Evolutionary conservation across 208 protist genomes (phyloP).

Genomic region (Wallacemonas collosoma): DNA sequence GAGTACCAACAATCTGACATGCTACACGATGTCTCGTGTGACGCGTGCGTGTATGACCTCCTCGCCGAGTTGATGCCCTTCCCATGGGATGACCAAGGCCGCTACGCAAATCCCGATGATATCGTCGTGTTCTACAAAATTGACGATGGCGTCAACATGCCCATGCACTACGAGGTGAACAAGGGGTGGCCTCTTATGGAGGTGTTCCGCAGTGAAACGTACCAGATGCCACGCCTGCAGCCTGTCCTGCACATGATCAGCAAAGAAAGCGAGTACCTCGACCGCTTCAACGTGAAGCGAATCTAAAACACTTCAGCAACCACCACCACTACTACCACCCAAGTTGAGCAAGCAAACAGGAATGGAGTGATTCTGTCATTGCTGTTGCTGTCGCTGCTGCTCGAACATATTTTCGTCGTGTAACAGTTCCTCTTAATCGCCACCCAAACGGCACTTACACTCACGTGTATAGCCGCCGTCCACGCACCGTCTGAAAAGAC

Average conservation of each 20-base stretch:
- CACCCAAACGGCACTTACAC: too few relatives aligned
- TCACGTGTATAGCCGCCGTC: too few relatives aligned
- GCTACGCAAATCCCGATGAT: conserved; percentile 56
- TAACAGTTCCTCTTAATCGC: too few relatives aligned
- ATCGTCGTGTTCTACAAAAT: conserved; percentile 86
- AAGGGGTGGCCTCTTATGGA: conserved; percentile 70
- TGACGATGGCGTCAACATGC: conserved; percentile 82
- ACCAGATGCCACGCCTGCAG: conserved; percentile 74
- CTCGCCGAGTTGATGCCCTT: conserved; percentile 86
- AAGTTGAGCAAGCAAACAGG: too few relatives aligned
- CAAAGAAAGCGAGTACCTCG: conserved; percentile 61
- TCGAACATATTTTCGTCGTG: too few relatives aligned
- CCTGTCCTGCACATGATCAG: conserved; percentile 79
- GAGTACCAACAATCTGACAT: conserved; percentile 93
- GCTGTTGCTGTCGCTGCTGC: too few relatives aligned
- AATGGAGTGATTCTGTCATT: too few relatives aligned
- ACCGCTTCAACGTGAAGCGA: conserved; percentile 44
- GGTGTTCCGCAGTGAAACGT: conserved; percentile 77
- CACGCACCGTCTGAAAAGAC: too few relatives aligned
- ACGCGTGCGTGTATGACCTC: conserved; percentile 61
- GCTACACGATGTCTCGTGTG: conserved; percentile 88
- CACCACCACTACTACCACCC: too few relatives aligned
- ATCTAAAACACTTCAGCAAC: not conserved
- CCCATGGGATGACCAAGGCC: conserved; percentile 76
- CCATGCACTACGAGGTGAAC: conserved; percentile 75